A percentile compares a stretch with the other conserved stretches of the same genome.
Conservation (phyloP, 2,329 filamentous ascomycete species). For the Xylaria sp. region DNA sequence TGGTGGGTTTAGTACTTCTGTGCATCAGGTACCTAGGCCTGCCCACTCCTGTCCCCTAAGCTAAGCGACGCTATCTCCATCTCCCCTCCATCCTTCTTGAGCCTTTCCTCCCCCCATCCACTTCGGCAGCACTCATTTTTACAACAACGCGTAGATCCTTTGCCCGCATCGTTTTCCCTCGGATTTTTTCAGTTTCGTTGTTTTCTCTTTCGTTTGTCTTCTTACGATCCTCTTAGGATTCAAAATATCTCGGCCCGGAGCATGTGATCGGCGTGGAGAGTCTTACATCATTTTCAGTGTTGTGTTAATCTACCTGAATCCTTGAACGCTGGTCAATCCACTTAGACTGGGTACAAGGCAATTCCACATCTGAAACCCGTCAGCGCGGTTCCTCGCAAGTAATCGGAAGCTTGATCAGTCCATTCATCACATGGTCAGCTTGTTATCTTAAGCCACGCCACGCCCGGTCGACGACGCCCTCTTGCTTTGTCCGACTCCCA, state of each 20-base stretch:
- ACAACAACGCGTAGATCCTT: constrained; percentile 26
- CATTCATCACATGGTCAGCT: constrained; percentile 27
- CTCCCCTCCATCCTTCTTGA: constrained; percentile 32
- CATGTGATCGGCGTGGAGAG: constrained; percentile 8
- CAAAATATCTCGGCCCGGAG: constrained; percentile 1
- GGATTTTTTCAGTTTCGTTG: background rate
- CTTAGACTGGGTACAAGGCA: constrained; percentile 22
- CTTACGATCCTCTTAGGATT: constrained; percentile 14
- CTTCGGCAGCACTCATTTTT: constrained; percentile 5
- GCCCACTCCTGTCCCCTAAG: constrained; percentile 30
- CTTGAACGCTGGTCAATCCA: constrained; percentile 4
- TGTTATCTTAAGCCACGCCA: constrained; percentile 23
- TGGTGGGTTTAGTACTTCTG: background rate
- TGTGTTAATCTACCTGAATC: constrained; percentile 20
- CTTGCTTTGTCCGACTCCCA: constrained; percentile 33
- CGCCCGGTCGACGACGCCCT: constrained; percentile 25
- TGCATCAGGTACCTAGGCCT: constrained; percentile 11
- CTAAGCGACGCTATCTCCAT: constrained; percentile 17
- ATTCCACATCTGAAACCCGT: constrained; percentile 44
- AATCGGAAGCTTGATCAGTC: constrained; percentile 24
- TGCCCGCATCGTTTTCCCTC: constrained; percentile 18
- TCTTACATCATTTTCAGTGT: constrained; percentile 13
- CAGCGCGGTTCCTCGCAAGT: constrained; percentile 28
- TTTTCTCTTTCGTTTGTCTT: constrained; percentile 11
- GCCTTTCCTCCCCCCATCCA: constrained; percentile 23